A percentile compares a stretch with the other conserved stretches of the same genome.
phyloP scores from a whole-genome alignment of 352 stramenopile species.

The Aphanomyces astaci region DNA sequence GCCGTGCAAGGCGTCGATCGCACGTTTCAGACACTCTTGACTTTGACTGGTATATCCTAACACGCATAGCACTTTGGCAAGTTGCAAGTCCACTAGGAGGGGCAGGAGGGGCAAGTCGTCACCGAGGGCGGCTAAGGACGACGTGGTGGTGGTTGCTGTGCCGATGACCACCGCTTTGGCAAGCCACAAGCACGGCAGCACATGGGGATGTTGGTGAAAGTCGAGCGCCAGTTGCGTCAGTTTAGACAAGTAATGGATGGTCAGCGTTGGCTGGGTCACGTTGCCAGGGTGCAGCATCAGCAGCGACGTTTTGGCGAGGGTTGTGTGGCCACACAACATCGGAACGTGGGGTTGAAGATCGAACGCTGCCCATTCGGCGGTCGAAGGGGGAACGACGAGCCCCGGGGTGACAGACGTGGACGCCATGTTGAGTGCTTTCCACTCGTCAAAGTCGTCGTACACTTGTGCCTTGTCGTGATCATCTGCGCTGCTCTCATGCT shows the following conservation, averaged over 20 bases:
- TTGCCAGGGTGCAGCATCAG: slow-evolving; percentile 8
- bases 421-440: slow-evolving; percentile 33
- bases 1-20: slow-evolving; percentile 4
- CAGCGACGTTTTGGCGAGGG: not conserved
- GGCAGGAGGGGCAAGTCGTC: slow-evolving; percentile 4
- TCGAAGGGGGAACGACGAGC: not conserved
- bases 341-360: slow-evolving; percentile 22
- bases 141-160: not conserved
- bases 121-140: not conserved
- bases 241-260: slow-evolving; percentile 38
- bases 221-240: slow-evolving; percentile 35
- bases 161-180: slow-evolving; percentile 32
- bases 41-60: not conserved
- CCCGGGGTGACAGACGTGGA: not conserved
- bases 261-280: slow-evolving; percentile 47
- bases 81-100: slow-evolving; percentile 8
- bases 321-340: slow-evolving; percentile 5
- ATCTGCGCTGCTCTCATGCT: slow-evolving; percentile 10
- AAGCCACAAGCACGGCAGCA: slow-evolving; percentile 41
- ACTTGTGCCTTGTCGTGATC: slow-evolving; percentile 7
- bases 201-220: slow-evolving; percentile 29
- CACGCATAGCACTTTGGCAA: not conserved
- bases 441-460: slow-evolving; percentile 44
- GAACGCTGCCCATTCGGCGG: slow-evolving; percentile 42
- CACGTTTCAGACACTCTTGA: slow-evolving; percentile 11